Evolutionary conservation across 495 filamentous ascomycete species (phyloP).

Genomic region (Recurvomyces mirabilis): DNA sequence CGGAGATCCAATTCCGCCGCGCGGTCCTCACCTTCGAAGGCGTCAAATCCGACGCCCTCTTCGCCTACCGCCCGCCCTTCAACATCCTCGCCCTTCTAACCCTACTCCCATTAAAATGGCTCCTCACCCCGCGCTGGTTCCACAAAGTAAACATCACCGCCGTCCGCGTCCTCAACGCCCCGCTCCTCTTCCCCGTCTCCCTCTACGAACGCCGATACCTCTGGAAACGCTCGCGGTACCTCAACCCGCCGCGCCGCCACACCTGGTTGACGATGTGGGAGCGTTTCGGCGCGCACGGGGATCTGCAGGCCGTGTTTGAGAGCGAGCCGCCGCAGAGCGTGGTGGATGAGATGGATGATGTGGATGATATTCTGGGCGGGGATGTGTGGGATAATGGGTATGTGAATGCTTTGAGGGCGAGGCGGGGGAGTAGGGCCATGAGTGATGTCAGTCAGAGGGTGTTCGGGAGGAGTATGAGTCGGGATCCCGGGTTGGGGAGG

Average conservation of each 20-base stretch:
- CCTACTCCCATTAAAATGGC: slow-evolving; percentile 53
- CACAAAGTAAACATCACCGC: slow-evolving; percentile 63
- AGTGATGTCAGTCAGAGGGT: slow-evolving; percentile 8
- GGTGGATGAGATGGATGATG: slow-evolving; percentile 43
- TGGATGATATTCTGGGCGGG: slow-evolving; percentile 32
- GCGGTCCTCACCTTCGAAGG: slow-evolving; percentile 66
- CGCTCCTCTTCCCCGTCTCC: slow-evolving; percentile 50
- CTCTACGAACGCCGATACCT: slow-evolving; percentile 44
- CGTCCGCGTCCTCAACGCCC: slow-evolving; percentile 53
- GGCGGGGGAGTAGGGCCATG: slow-evolving; percentile 9
- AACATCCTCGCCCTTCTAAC: slow-evolving; percentile 56
- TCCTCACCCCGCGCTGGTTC: slow-evolving; percentile 58
- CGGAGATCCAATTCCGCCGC: slow-evolving; percentile 60
- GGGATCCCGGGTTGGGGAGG: slow-evolving; percentile 8
- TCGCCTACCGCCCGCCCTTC: slow-evolving; percentile 62
- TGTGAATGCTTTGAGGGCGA: slow-evolving; percentile 13
- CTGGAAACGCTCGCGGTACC: slow-evolving; percentile 32
- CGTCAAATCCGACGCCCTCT: slow-evolving; percentile 62
- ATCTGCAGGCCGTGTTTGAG: slow-evolving; percentile 58
- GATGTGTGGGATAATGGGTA: slow-evolving; percentile 15
- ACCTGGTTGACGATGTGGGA: slow-evolving; percentile 36
- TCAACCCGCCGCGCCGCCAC: slow-evolving; percentile 34
- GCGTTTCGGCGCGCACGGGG: slow-evolving; percentile 49
- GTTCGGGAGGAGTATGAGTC: slow-evolving; percentile 10
- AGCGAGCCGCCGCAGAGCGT: slow-evolving; percentile 51